Percentiles rank a stretch among this genome's conserved stretches.
Conservation (phyloP, 2,329 filamentous ascomycete genomes). For the Fusarium duplospermum region DNA sequence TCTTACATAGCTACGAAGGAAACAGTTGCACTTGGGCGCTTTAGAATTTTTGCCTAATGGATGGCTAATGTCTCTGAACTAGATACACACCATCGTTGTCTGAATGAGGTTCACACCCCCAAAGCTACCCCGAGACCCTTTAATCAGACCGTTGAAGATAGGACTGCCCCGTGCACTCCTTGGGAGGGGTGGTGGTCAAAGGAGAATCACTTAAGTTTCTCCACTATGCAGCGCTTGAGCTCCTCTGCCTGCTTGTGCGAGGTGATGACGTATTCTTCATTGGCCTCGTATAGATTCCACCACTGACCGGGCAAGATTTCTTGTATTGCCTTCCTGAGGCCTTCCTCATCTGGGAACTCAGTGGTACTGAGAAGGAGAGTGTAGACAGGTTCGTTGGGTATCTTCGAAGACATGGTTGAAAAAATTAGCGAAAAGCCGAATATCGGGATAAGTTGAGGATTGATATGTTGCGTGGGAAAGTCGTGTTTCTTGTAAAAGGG, state of each 20-base stretch:
- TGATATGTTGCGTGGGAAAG: not conserved
- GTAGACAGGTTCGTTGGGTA: not conserved
- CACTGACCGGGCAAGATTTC: not conserved
- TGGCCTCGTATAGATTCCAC: not conserved
- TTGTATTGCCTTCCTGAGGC: not conserved
- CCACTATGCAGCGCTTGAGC: not conserved
- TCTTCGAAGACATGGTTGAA: not conserved
- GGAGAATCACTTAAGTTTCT: not conserved
- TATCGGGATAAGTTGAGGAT: not conserved
- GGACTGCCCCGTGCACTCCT: not conserved
- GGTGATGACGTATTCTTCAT: not conserved
- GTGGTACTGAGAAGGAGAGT: not conserved
- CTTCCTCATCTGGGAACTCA: not conserved
- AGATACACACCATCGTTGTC: not conserved
- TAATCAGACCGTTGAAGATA: not conserved
- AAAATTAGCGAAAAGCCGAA: not conserved
- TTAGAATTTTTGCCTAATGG: not conserved
- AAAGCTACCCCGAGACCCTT: not conserved
- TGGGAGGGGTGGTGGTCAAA: not conserved
- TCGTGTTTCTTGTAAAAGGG: not conserved
- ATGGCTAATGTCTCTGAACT: not conserved
- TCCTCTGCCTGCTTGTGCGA: not conserved
- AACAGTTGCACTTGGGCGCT: not conserved
- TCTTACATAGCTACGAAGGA: not conserved
- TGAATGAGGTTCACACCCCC: not conserved